Percentiles rank a stretch among this genome's conserved stretches.
phyloP scores from a whole-genome alignment of 2,329 filamentous ascomycete species.

The Cryphonectria carpinicola region DNA sequence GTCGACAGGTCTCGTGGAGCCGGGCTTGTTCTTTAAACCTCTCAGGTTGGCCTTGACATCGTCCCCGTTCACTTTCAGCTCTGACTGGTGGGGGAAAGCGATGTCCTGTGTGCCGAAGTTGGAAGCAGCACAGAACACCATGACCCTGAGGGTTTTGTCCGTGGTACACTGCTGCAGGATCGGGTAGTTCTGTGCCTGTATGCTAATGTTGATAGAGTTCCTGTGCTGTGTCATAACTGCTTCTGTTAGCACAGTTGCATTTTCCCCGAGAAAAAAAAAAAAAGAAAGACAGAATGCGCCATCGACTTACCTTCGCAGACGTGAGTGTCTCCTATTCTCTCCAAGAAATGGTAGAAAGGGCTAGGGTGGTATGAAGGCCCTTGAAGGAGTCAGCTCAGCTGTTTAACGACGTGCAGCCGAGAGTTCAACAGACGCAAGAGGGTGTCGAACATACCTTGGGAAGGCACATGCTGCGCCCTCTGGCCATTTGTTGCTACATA shows the following conservation, averaged over 20 bases:
- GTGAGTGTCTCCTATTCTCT: slow-evolving; percentile 65
- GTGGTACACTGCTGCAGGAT: slow-evolving; percentile 58
- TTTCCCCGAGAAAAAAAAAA: background rate
- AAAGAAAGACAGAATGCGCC: background rate
- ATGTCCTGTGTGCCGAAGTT: slow-evolving; percentile 71
- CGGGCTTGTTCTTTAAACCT: slow-evolving; percentile 93
- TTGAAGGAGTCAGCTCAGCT: slow-evolving; percentile 23
- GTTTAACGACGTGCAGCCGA: slow-evolving; percentile 1
- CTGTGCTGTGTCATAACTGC: slow-evolving; percentile 61
- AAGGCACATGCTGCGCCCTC: slow-evolving; percentile 20
- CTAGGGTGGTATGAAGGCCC: slow-evolving; percentile 65
- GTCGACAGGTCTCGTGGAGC: slow-evolving; percentile 91
- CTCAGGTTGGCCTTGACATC: slow-evolving; percentile 93
- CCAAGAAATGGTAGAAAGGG: slow-evolving; percentile 79
- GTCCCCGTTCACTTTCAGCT: slow-evolving; percentile 85
- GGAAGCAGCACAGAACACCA: slow-evolving; percentile 82
- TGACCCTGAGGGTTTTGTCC: slow-evolving; percentile 69
- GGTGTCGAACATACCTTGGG: slow-evolving; percentile 22
- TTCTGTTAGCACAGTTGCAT: slow-evolving; percentile 21
- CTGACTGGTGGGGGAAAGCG: slow-evolving; percentile 88
- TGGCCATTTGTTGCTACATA: slow-evolving; percentile 24
- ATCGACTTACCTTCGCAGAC: slow-evolving; percentile 71
- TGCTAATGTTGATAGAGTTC: slow-evolving; percentile 50
- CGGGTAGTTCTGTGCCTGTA: slow-evolving; percentile 56
- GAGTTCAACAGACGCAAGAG: background rate